Evolutionary conservation across 768 basidiomycete genomes (phyloP), one percentile per base, ranked within the genome.

Genomic region (Favolaschia claudopus): DNA sequence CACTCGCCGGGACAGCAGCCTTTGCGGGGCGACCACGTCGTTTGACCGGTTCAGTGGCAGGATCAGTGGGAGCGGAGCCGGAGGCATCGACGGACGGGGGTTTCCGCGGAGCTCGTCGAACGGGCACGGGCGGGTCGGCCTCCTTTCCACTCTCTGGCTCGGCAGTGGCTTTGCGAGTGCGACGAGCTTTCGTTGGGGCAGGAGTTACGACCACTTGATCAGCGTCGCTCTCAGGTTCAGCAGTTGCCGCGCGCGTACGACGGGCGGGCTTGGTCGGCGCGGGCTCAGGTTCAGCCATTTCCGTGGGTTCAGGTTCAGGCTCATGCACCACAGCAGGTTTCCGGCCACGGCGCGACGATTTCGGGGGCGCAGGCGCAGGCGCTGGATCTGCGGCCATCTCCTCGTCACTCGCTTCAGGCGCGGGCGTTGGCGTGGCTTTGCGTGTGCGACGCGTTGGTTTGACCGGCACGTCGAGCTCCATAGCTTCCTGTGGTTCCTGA

Each of bases 1-100:
- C 65, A 55, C 53, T 65, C 15, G 63, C 62, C 8, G 65, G 67
- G 3, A 52, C 45, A 3, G 64, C 40, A 20, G 57, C 64, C 31
- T 49, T 55, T 8, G 54, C 34, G 0, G 51, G 20, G 19, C 62
- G 55, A 1, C 62, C 62, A 9, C 56, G 44, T 1, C 62, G 50
- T 32, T 52, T 55, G 25, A 40, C 46, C 8, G 62, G 62, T 42
- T 63, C 62, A 28, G 62, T 48, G 19, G 47, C 62, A 22, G 56
- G 56, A 12, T n/a, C n/a, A n/a, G 6, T 55, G 12, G 42, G 22
- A 4, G 39, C 34, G 8, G 32, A 12, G 7, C 24, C 33, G 12
- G 19, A 17, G 3, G 43, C 17, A 33, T 25, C 19, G 13, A 40
- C 49, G 1, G 61, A 58, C n/a, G 39, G 39, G 1, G 62, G 62